These are phyloP conservation scores for Trichosporon inkin DNA, from an alignment of 1,284 basidiomycete genomes.

Conservation along the genomic window DNA sequence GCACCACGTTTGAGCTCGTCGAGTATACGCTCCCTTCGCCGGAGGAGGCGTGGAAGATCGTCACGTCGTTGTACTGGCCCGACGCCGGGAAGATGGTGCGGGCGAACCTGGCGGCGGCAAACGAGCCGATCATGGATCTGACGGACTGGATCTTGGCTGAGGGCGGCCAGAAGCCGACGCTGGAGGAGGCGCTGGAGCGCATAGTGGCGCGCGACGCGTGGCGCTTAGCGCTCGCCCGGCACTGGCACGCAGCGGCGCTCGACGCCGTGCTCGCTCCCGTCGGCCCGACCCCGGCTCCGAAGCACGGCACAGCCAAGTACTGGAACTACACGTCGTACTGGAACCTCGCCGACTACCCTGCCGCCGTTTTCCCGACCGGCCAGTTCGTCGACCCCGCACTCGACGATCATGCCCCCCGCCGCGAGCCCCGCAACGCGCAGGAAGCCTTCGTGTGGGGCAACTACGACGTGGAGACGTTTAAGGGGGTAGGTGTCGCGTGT, in stretches of 20 bases:
- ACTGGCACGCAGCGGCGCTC: slow-evolving; percentile 31
- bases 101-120: slow-evolving; percentile 22
- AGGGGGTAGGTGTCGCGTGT: slow-evolving; percentile 52
- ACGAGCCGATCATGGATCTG: slow-evolving; percentile 39
- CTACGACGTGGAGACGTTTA: slow-evolving; percentile 20
- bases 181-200: slow-evolving; percentile 23
- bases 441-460: slow-evolving; percentile 32
- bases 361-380: slow-evolving; percentile 63
- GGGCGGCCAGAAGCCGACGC: neutral
- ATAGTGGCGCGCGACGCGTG: slow-evolving; percentile 35
- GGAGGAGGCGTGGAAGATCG: slow-evolving; percentile 33
- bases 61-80: slow-evolving; percentile 39
- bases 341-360: slow-evolving; percentile 66
- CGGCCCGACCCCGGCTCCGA: slow-evolving; percentile 39
- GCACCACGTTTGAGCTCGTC: slow-evolving; percentile 32
- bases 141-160: slow-evolving; percentile 37
- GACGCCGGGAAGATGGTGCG: slow-evolving; percentile 38
- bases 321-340: slow-evolving; percentile 60
- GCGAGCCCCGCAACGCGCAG: slow-evolving; percentile 54
- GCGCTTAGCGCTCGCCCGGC: slow-evolving; percentile 26
- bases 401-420: slow-evolving; percentile 61
- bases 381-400: slow-evolving; percentile 48
- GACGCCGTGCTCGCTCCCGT: slow-evolving; percentile 45
- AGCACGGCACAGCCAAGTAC: slow-evolving; percentile 38
- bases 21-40: slow-evolving; percentile 26